phyloP scores from a whole-genome alignment of 108 stramenopile species.

The Mayamaea pseudoterrestris region DNA sequence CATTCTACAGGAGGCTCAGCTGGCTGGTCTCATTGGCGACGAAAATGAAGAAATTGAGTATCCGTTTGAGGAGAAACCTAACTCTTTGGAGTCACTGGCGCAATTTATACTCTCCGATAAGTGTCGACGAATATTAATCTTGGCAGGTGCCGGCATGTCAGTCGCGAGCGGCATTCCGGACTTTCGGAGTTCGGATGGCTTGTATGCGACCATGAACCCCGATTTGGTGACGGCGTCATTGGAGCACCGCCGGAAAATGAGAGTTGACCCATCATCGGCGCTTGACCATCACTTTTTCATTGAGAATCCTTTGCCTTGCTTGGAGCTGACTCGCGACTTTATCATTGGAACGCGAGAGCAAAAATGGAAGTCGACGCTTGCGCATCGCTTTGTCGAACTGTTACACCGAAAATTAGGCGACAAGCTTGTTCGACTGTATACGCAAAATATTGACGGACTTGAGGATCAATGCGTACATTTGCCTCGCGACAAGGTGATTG shows the following conservation, averaged over 20 bases:
- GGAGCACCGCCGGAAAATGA: slow-evolving; percentile 27
- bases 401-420: slow-evolving; percentile 52
- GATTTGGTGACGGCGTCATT: slow-evolving; percentile 37
- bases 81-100: slow-evolving; percentile 23
- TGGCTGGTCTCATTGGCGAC: too few relatives aligned
- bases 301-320: slow-evolving; percentile 71
- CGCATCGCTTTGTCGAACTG: slow-evolving; percentile 78
- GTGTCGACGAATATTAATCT: slow-evolving; percentile 37
- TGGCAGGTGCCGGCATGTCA: slow-evolving; percentile 70
- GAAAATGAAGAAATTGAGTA: slow-evolving; percentile 15
- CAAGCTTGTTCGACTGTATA: slow-evolving; percentile 73
- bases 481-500: slow-evolving; percentile 48
- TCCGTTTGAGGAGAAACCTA: slow-evolving; percentile 25
- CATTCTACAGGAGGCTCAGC: too few relatives aligned
- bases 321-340: slow-evolving; percentile 73
- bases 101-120: slow-evolving; percentile 32
- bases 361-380: slow-evolving; percentile 66
- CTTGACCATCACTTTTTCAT: slow-evolving; percentile 63
- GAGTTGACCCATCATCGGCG: slow-evolving; percentile 41
- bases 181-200: slow-evolving; percentile 36
- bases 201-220: slow-evolving; percentile 46
- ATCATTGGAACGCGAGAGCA: slow-evolving; percentile 56
- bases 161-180: slow-evolving; percentile 63
- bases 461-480: slow-evolving; percentile 80
- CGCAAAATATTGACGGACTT: slow-evolving; percentile 95